Conservation (phyloP, 805 yeast species). For the Saturnispora mendoncae region DNA sequence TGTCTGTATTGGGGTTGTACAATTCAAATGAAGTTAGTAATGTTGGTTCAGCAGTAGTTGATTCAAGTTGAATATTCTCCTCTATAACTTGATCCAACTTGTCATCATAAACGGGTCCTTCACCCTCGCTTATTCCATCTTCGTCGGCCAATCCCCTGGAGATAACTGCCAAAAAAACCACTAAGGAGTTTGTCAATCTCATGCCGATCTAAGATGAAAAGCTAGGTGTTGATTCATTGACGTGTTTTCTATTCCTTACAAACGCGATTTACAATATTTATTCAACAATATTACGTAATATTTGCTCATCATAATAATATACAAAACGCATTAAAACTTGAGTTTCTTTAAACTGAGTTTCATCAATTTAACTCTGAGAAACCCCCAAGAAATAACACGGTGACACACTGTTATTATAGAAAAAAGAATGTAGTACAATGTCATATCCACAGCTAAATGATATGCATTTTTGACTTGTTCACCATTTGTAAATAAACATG, state of each 20-base stretch:
- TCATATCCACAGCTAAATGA: conserved; percentile 32
- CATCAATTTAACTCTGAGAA: conserved; percentile 20
- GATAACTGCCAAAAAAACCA: neutral
- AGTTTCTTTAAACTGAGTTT: conserved; percentile 15
- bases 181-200: neutral
- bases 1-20: conserved; percentile 2
- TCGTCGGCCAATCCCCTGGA: neutral
- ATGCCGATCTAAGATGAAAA: neutral
- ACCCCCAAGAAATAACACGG: conserved; percentile 30
- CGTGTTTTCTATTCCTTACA: neutral
- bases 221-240: neutral
- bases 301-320: neutral
- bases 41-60: neutral
- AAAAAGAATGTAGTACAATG: conserved; percentile 32
- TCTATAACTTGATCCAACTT: neutral
- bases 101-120: neutral
- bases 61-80: neutral
- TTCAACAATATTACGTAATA: neutral
- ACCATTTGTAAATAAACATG: conserved; percentile 47
- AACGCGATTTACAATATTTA: neutral
- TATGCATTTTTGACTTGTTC: conserved; percentile 47
- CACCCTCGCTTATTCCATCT: neutral
- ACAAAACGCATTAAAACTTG: neutral
- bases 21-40: neutral
- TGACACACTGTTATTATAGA: conserved; percentile 35